Base-by-base conservation (phyloP, 2,329 filamentous ascomycete species). In the Endocalyx cinctus region DNA sequence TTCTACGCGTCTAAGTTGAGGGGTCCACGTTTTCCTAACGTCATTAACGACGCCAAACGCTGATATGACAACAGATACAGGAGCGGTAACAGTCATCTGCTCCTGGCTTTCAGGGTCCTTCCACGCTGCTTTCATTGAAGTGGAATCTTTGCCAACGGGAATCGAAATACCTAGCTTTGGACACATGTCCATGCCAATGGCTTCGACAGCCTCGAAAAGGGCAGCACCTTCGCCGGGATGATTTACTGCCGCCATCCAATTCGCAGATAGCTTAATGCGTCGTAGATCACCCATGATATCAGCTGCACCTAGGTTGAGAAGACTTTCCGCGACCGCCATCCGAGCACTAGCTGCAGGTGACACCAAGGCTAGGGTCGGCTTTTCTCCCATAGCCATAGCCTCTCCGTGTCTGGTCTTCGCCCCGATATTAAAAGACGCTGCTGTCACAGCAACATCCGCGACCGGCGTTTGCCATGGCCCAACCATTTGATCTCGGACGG, bases 101-200 rank as follows among this genome's bases (percentile, higher is more conserved):
- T 84, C 72, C 13, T 77, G 75, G 18, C 69, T 76, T 36, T 74
- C 67, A 41, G 69, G 67, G 46, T 90, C 84, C 54, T 79, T 84
- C 92, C 92, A 97, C 35, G 87, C 87, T 52, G 94, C 90, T 70
- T 96, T 96, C 92, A 98, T 97, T 3, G 89, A 96, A 62, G 94
- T 95, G 0, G 90, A 97, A 60, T 98, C 92, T 64, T 98, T 97
- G 35, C 92, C 92, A 7, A 97, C 92, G 4, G 92, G 92, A 39
- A 98, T 97, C 37, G 84, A 87, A 41, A 98, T 79, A 20, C 86
- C 87, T n/a, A 97, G 72, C 49, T 84, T 73, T 2, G 88, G 88
- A 62, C 92, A 98, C 7, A 98, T 70, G 29, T 94, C 84, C 77
- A 95, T 83, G 30, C 89, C 89, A 37, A 96, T 88, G 8, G 90